A percentile compares a stretch with the other conserved stretches of the same genome.
Evolutionary conservation across 805 yeast genomes (phyloP).

Genomic region (Millerozyma miso): DNA sequence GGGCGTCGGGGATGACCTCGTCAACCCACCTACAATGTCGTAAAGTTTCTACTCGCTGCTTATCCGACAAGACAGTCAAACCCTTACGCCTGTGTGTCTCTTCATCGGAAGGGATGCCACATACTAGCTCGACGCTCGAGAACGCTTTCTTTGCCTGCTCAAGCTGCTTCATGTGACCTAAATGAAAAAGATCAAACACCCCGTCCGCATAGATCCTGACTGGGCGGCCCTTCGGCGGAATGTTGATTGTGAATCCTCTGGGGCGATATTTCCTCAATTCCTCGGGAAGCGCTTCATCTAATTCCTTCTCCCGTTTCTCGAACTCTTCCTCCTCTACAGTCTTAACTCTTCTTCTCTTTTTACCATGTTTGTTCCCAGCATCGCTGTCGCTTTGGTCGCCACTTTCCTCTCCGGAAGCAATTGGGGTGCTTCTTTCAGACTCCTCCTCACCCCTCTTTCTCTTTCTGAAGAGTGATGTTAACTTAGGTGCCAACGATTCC

Average conservation of each 20-base stretch:
- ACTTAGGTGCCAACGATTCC: constrained; percentile 35
- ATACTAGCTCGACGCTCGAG: constrained; percentile 77
- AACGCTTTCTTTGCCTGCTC: constrained; percentile 95
- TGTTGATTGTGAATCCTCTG: constrained; percentile 66
- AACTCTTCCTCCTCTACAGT: constrained; percentile 25
- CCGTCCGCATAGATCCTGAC: constrained; percentile 97
- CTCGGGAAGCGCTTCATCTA: constrained; percentile 63
- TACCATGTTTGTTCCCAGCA: constrained; percentile 6
- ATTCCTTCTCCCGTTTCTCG: constrained; percentile 50
- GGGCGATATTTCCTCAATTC: constrained; percentile 77
- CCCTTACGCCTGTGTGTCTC: constrained; percentile 93
- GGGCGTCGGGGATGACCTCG: constrained; percentile 90
- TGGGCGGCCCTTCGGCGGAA: constrained; percentile 83
- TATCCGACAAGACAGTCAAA: constrained; percentile 81
- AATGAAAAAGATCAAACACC: constrained; percentile 91
- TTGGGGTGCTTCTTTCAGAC: constrained; percentile 12
- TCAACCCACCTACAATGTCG: constrained; percentile 97
- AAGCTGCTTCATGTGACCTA: constrained; percentile 96
- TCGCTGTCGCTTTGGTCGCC: constrained; percentile 14
- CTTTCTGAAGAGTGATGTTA: constrained; percentile 30
- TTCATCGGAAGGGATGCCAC: constrained; percentile 87
- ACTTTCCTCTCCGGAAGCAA: constrained; percentile 12
- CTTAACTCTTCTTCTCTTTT: constrained; percentile 21
- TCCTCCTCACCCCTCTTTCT: constrained; percentile 17
- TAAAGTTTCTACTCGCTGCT: constrained; percentile 86